Base-by-base conservation (phyloP, 208 protist species). In the Endotrypanum monterogeii region DNA sequence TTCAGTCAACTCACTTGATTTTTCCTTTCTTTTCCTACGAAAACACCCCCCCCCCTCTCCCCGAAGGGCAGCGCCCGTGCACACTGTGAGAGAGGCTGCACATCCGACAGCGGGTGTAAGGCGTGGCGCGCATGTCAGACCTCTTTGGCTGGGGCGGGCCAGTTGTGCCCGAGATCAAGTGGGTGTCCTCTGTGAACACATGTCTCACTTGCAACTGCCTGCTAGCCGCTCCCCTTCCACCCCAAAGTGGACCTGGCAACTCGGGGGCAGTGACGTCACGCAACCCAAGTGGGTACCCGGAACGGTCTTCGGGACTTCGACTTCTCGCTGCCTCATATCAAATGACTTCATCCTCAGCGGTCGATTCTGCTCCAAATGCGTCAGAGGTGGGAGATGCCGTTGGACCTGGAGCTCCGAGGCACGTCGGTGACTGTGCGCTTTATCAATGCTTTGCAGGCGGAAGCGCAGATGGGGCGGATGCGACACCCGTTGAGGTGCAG, bases 171-270 rank as follows among this genome's bases (percentile, higher is more conserved):
- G 3, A 28, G 1, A 66, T 80, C 35, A 39, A 51, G 30, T 78
- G 63, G 1, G 50, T 74, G 0, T 62, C 46, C 2, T 69, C 60
- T 6, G 46, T 72, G 25, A 18, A 57, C 41, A 89, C 84, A 0
- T 30, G 62, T 9, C 70, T 86, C 39, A 88, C 91, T 56, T 96
- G 89, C 68, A 96, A 93, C 76, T 96, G 91, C 63, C 77, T 96
- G 63, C 83, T 96, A 56, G 61, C 83, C 0, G 44, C 52, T n/a
- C 37, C 70, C 12, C 25, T 20, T 50, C n/a, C n/a, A 16, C 32
- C 28, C 58, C 5, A 6, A 9, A 44, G 35, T 18, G 58, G 12
- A 23, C 9, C 35, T 9, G 58, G 20, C 20, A 37, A 8, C 58
- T 39, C 25, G 35, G n/a, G 32, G 2, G 46, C 32, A 56, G 8